Percentiles rank a stretch among this genome's conserved stretches.
Conservation (phyloP, 2,329 filamentous ascomycete species). For the Simplicillium aogashimaense region DNA sequence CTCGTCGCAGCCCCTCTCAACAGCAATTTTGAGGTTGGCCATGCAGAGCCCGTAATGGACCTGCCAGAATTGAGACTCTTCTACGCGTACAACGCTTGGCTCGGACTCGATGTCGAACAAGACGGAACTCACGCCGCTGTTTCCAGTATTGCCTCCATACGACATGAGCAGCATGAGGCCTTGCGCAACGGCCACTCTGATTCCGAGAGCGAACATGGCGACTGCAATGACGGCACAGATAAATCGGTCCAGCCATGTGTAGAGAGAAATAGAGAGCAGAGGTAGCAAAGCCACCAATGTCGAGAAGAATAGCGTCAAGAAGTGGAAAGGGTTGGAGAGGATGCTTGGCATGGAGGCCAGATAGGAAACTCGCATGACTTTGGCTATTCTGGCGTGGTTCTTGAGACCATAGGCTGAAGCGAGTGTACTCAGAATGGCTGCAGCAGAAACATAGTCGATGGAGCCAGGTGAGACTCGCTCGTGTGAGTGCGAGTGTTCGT, state of each 20-base stretch:
- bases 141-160: conserved; percentile 39
- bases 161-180: conserved; percentile 96
- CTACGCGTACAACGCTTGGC: conserved; percentile 62
- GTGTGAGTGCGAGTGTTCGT: conserved; percentile 54
- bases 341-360: conserved; percentile 74
- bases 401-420: conserved; percentile 78
- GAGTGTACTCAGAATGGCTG: conserved; percentile 74
- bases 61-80: conserved; percentile 96
- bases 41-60: conserved; percentile 95
- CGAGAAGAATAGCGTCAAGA: conserved; percentile 84
- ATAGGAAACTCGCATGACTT: conserved; percentile 78
- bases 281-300: conserved; percentile 71
- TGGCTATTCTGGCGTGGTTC: conserved; percentile 87
- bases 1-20: conserved; percentile 56
- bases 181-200: conserved; percentile 73
- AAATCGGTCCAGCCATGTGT: conserved; percentile 72
- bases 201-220: conserved; percentile 81
- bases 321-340: conserved; percentile 91
- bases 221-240: conserved; percentile 74
- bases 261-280: conserved; percentile 69
- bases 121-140: conserved; percentile 56
- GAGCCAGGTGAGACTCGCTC: conserved; percentile 60
- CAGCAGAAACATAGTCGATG: conserved; percentile 70
- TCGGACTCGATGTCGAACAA: conserved; percentile 78
- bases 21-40: conserved; percentile 79